phyloP scores from a whole-genome alignment of 2,329 filamentous ascomycete genomes.

The Botrytis deweyae region DNA sequence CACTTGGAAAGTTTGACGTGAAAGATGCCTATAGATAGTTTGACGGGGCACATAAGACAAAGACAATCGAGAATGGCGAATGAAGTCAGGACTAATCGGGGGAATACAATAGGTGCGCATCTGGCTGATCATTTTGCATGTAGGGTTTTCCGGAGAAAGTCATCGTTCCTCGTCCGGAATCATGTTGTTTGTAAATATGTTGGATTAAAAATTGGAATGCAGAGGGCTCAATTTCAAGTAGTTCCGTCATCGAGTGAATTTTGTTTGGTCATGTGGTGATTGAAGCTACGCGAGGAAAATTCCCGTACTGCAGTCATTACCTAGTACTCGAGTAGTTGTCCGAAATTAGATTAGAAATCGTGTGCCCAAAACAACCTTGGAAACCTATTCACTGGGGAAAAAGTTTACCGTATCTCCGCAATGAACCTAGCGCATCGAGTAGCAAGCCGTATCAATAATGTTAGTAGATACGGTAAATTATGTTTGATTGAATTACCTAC shows the following conservation, averaged over 20 bases:
- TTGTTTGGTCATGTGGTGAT: not conserved
- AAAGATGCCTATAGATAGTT: not conserved
- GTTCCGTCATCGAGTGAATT: not conserved
- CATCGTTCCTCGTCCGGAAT: fast-evolving
- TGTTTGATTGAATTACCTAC: not conserved
- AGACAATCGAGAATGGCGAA: not conserved
- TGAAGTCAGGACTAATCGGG: constrained; percentile 26
- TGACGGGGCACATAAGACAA: not conserved
- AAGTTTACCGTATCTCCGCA: not conserved
- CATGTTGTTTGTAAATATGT: not conserved
- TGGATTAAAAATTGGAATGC: not conserved
- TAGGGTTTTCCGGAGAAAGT: not conserved
- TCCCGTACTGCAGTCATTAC: not conserved
- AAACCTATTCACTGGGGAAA: not conserved
- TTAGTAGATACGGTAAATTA: not conserved
- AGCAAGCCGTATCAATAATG: not conserved
- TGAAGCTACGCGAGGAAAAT: not conserved
- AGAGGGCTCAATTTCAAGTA: not conserved
- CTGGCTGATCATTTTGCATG: not conserved
- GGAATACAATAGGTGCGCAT: constrained; percentile 6
- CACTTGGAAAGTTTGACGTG: not conserved
- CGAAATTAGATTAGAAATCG: fast-evolving
- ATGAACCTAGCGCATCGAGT: not conserved
- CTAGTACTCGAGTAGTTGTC: no score
- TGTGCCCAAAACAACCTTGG: not conserved